Evolutionary conservation across 2,329 filamentous ascomycete species (phyloP), one percentile per base, ranked within the genome.

Genomic region (Paraphaeosphaeria sporulosa): DNA sequence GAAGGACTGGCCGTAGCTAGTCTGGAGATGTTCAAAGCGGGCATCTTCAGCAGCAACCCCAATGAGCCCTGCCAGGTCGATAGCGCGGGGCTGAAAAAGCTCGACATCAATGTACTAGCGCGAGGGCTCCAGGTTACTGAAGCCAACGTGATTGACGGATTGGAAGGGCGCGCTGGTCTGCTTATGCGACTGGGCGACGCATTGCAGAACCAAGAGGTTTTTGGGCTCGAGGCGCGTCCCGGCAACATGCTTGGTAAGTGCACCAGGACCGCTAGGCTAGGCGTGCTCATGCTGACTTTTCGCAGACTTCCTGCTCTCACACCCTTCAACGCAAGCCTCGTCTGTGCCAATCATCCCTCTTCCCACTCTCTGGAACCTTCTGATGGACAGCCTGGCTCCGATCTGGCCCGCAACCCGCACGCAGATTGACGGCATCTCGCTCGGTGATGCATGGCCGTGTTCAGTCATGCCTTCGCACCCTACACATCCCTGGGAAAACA

Each of bases 381-480:
- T 99, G 12, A 96, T 97, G 88, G 89, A 93, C 59, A 93, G 93
- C 8, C 84, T 99, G 10, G 86, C 88, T 4, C 86, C 90, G 0
- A 96, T 98, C 75, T 99, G 95, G 95, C 94, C 95, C 0, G 80
- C 87, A 0, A 92, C 92, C 0, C 89, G 94, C 63, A 97, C 94
- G 0, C 88, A 90, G 64, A 90, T 99, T 68, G 92, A 97, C 73
- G 93, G 93, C 1, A 85, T 92, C 30, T 88, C 93, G 0, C 87
- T 99, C 17, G 95, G 95, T 57, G 95, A 99, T 74, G 94, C 95
- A 25, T 99, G 95, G 95, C 91, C 90, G 0, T 97, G 94, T 79
- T 88, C 86, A 12, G 87, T 89, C 34, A 92, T 98, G 87, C 93
- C 93, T n/a, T 86, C 83, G 21, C 88, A 90, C 76, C 84, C 89